Conservation (phyloP, 2,329 filamentous ascomycete species). For the Proliferodiscus dingleyae region DNA sequence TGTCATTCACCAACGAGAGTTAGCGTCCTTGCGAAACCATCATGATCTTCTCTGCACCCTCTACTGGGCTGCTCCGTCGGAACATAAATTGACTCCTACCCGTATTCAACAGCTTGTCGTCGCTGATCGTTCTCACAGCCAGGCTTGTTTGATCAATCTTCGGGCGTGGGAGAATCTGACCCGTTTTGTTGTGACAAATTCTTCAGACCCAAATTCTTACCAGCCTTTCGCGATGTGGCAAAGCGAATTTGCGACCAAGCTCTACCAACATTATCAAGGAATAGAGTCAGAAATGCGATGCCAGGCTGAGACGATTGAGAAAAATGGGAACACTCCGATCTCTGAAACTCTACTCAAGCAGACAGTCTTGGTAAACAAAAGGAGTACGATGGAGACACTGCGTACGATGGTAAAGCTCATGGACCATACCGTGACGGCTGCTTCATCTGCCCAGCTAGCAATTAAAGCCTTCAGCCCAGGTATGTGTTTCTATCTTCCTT, state of each 20-base stretch:
- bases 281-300: conserved; percentile 21
- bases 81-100: conserved; percentile 47
- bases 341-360: conserved; percentile 12
- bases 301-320: conserved; percentile 17
- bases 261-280: conserved; percentile 50
- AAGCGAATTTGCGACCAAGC: conserved; percentile 51
- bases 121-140: conserved; percentile 58
- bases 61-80: conserved; percentile 57
- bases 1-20: conserved; percentile 52
- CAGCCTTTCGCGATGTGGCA: conserved; percentile 53
- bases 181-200: conserved; percentile 49
- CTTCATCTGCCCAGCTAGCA: conserved; percentile 15
- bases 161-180: conserved; percentile 59
- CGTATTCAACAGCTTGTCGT: conserved; percentile 56
- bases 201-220: conserved; percentile 38
- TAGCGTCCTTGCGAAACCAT: conserved; percentile 62
- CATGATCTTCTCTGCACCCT: conserved; percentile 63
- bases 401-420: conserved; percentile 16
- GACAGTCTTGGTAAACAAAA: conserved; percentile 16
- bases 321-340: conserved; percentile 5
- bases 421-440: conserved; percentile 12
- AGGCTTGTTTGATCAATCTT: conserved; percentile 60
- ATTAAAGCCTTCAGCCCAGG: conserved; percentile 20
- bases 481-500: conserved; percentile 7
- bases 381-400: conserved; percentile 18